Conservation (phyloP, 1,139 yeast genomes). For the Kurtzmaniella quercitrusa region DNA sequence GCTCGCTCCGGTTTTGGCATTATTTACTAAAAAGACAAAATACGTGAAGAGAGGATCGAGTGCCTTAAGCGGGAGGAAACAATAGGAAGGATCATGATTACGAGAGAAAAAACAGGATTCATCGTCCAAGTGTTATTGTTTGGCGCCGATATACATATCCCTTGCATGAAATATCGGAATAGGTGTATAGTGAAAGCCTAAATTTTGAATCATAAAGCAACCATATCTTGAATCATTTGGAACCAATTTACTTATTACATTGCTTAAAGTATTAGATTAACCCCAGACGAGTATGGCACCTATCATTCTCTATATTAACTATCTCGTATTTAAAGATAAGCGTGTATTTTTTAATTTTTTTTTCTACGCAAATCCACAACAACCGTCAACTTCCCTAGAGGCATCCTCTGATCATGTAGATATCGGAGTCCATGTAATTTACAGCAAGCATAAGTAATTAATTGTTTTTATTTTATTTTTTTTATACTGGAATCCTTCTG, state of each 20-base stretch:
- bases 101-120: neutral
- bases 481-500: neutral
- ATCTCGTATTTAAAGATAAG: too few species aligned
- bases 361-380: too few species aligned
- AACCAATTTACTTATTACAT: too few species aligned
- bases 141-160: neutral
- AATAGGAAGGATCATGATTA: neutral
- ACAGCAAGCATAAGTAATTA: neutral
- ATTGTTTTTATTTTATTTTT: neutral
- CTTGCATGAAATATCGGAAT: neutral
- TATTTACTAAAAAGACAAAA: neutral
- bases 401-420: too few species aligned
- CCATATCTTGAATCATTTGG: neutral
- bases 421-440: neutral
- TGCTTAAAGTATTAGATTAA: too few species aligned
- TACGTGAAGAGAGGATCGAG: neutral
- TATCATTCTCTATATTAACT: too few species aligned
- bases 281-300: too few species aligned
- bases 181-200: neutral
- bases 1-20: neutral
- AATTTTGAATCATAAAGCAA: neutral
- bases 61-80: neutral
- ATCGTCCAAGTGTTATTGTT: neutral
- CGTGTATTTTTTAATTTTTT: too few species aligned
- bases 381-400: too few species aligned